Conservation (phyloP, 805 yeast species). For the Huiozyma sinensis region DNA sequence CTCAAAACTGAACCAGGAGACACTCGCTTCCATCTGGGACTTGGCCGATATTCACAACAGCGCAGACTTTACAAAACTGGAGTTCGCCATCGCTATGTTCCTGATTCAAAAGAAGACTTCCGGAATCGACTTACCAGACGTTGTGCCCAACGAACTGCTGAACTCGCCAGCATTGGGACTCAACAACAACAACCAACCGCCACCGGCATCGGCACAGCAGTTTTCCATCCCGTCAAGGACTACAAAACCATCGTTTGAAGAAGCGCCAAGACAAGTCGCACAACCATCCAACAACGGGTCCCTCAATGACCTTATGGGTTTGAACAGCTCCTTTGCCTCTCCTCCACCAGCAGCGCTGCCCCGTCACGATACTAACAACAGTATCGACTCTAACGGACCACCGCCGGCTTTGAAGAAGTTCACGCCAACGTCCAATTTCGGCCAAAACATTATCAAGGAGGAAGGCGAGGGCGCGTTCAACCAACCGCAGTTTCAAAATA, state of each 20-base stretch:
- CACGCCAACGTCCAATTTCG: slow-evolving; percentile 78
- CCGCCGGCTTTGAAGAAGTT: slow-evolving; percentile 35
- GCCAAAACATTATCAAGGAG: slow-evolving; percentile 50
- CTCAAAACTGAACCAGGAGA: slow-evolving; percentile 75
- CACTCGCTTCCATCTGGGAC: slow-evolving; percentile 89
- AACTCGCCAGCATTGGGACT: slow-evolving; percentile 27
- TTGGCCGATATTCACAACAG: slow-evolving; percentile 80
- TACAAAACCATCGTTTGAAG: slow-evolving; percentile 28
- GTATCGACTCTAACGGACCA: slow-evolving; percentile 1
- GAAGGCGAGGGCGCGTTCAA: slow-evolving; percentile 13
- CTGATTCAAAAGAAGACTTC: slow-evolving; percentile 75
- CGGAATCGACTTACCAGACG: slow-evolving; percentile 69
- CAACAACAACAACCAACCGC: slow-evolving; percentile 13
- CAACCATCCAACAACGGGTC: slow-evolving; percentile 34
- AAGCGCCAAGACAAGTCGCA: slow-evolving; percentile 1
- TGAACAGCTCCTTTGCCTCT: slow-evolving; percentile 44
- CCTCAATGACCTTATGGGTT: slow-evolving; percentile 54
- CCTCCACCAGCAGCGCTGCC: slow-evolving; percentile 16
- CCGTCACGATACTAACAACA: neutral
- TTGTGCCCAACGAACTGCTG: slow-evolving; percentile 58
- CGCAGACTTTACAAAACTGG: slow-evolving; percentile 69
- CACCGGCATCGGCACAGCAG: slow-evolving; percentile 11
- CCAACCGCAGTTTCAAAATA: slow-evolving; percentile 21
- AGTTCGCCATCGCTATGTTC: slow-evolving; percentile 89
- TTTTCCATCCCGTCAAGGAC: slow-evolving; percentile 30